Evolutionary conservation across 140 eudicot species (phyloP).

Genomic region (Ambrosia hybrid): DNA sequence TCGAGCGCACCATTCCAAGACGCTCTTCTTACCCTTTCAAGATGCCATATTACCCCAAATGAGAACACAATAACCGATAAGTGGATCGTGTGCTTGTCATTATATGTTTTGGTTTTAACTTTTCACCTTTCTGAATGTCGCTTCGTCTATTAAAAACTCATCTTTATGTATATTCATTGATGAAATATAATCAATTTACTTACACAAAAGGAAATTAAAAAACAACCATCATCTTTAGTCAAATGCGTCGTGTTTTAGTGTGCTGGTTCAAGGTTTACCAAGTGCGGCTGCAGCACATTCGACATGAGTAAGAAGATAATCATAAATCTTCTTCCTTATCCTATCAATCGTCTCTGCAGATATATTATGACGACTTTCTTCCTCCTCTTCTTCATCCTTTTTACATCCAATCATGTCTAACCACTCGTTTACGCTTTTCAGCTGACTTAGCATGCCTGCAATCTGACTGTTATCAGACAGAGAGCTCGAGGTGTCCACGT

Average conservation of each 20-base stretch:
- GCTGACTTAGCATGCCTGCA: constrained; percentile 91
- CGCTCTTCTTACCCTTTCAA: no score
- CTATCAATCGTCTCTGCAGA: constrained; percentile 69
- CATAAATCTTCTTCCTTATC: constrained; percentile 91
- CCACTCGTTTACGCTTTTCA: constrained; percentile 93
- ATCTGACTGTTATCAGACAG: constrained; percentile 78
- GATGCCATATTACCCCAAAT: no score
- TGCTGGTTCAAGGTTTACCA: constrained; percentile 51
- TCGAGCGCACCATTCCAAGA: no score
- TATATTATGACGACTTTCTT: constrained; percentile 27
- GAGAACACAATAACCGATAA: no score
- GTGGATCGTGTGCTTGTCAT: no score
- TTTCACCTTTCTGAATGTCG: no score
- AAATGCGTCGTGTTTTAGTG: constrained; percentile 30
- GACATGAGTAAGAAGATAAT: constrained; percentile 90
- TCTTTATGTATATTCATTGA: no score
- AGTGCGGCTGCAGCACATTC: constrained; percentile 97
- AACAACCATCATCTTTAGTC: constrained; percentile 10
- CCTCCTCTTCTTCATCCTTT: constrained; percentile 56
- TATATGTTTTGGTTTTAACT: no score
- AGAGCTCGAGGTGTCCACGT: constrained; percentile 57
- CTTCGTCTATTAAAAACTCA: no score
- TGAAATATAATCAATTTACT: no score
- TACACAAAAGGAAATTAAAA: no score
- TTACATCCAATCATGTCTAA: constrained; percentile 62